phyloP scores from a whole-genome alignment of 2,329 filamentous ascomycete species.

The Fusarium oxysporum region DNA sequence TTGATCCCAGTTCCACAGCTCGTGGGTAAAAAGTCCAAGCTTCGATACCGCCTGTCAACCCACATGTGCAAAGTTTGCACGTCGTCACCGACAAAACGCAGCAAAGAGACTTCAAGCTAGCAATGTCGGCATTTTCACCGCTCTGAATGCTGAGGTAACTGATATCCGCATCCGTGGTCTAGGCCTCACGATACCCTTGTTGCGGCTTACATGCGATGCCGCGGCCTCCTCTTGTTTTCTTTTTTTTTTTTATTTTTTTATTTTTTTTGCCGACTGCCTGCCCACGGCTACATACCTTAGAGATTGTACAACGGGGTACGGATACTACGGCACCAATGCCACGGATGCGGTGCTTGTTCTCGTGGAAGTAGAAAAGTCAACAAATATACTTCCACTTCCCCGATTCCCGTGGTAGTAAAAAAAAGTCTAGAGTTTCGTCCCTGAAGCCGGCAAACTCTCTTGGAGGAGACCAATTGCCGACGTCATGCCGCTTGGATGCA shows the following conservation, averaged over 20 bases:
- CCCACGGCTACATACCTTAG: conserved; percentile 5
- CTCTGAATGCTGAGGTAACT: conserved; percentile 41
- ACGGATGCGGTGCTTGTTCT: conserved; percentile 18
- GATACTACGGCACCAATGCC: conserved; percentile 16
- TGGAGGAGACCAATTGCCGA: not conserved
- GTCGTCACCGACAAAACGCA: conserved; percentile 48
- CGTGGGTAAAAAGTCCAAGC: conserved; percentile 8
- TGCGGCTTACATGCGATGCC: conserved; percentile 17
- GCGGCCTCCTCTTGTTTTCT: conserved; percentile 13
- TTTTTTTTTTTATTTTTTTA: not conserved
- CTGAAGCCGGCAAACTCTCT: not conserved
- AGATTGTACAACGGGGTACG: not conserved
- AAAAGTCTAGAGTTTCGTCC: conserved; percentile 11
- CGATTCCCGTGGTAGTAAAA: not conserved
- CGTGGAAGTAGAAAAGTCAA: not conserved
- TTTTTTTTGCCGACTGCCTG: not conserved
- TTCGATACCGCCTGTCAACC: conserved; percentile 7
- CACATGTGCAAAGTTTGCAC: conserved; percentile 18
- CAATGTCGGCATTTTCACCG: conserved; percentile 41
- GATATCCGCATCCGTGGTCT: conserved; percentile 19
- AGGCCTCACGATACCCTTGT: conserved; percentile 18
- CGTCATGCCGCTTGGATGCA: conserved; percentile 10
- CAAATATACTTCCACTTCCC: not conserved
- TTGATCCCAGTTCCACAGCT: conserved; percentile 17
- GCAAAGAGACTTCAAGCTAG: conserved; percentile 1